Evolutionary conservation across 176 grass and related monocot genomes (phyloP).

Genomic region (Areca catechu): DNA sequence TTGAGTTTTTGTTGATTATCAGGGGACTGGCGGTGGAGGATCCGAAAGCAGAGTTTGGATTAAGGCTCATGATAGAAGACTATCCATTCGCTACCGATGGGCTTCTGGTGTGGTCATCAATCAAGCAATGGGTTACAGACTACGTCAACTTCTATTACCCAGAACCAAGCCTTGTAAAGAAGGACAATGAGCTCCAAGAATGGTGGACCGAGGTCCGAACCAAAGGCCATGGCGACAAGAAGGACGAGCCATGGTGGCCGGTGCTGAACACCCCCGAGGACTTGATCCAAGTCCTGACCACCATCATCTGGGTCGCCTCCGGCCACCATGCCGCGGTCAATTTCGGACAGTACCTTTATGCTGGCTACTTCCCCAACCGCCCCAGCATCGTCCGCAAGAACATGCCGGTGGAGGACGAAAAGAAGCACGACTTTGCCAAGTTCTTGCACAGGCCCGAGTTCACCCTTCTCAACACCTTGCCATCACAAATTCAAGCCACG

Average conservation of each 20-base stretch:
- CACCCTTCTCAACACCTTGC: conserved; percentile 43
- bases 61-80: conserved; percentile 61
- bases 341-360: conserved; percentile 85
- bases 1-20: neutral
- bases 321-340: conserved; percentile 80
- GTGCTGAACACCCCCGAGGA: conserved; percentile 25
- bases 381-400: conserved; percentile 45
- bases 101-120: conserved; percentile 56
- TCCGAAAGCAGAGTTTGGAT: conserved; percentile 24
- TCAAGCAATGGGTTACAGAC: conserved; percentile 47
- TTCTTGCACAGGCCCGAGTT: conserved; percentile 46
- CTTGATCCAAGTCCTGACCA: conserved; percentile 42
- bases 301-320: conserved; percentile 80
- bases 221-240: conserved; percentile 81
- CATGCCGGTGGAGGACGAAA: conserved; percentile 63
- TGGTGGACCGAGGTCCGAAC: conserved; percentile 87
- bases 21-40: conserved; percentile 65
- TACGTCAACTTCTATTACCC: conserved; percentile 53
- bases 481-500: conserved; percentile 63
- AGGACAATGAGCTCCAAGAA: conserved; percentile 48
- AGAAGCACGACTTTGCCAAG: conserved; percentile 13
- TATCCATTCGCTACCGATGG: conserved; percentile 76
- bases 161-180: conserved; percentile 23
- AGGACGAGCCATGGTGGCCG: conserved; percentile 91
- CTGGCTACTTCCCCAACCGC: conserved; percentile 84